Evolutionary conservation across 208 protist genomes (phyloP).

Genomic region (Plasmodiophora brassicae): DNA sequence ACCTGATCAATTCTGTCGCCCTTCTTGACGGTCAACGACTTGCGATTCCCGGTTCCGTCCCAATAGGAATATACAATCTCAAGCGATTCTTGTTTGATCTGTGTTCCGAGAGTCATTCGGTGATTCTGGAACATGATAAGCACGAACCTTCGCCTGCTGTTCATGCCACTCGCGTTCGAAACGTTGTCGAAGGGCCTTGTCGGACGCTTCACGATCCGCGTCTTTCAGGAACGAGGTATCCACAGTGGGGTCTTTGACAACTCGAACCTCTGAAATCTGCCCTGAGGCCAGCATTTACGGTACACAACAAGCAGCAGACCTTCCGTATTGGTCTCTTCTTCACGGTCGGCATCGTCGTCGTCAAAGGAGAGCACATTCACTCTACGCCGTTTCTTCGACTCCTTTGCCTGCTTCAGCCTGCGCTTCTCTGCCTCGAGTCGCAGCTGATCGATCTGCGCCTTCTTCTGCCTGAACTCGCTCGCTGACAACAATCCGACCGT

Average conservation of each 20-base stretch:
- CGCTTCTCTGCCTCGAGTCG: neutral
- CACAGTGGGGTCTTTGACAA: neutral
- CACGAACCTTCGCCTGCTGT: neutral
- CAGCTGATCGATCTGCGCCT: neutral
- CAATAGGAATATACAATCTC: conserved; percentile 16
- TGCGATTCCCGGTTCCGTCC: conserved; percentile 6
- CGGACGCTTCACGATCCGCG: neutral
- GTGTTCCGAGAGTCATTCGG: neutral
- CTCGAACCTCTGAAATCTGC: neutral
- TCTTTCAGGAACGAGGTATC: conserved; percentile 22
- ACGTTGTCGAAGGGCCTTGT: neutral
- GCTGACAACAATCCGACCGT: neutral
- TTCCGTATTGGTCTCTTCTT: neutral
- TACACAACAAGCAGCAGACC: no score
- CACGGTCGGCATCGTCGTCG: neutral
- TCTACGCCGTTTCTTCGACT: neutral
- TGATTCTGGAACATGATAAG: no score
- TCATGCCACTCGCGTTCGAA: conserved; percentile 5
- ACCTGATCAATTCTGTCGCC: neutral
- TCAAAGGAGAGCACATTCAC: neutral
- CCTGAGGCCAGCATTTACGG: no score
- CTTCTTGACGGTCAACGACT: neutral
- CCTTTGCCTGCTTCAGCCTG: neutral
- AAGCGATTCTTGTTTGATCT: conserved; percentile 4
- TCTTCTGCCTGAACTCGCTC: neutral